Percentiles rank a stretch among this genome's conserved stretches.
These are phyloP conservation scores for Exophiala sp. DNA, from an alignment of 2,329 filamentous ascomycete species.

Conservation along the genomic window DNA sequence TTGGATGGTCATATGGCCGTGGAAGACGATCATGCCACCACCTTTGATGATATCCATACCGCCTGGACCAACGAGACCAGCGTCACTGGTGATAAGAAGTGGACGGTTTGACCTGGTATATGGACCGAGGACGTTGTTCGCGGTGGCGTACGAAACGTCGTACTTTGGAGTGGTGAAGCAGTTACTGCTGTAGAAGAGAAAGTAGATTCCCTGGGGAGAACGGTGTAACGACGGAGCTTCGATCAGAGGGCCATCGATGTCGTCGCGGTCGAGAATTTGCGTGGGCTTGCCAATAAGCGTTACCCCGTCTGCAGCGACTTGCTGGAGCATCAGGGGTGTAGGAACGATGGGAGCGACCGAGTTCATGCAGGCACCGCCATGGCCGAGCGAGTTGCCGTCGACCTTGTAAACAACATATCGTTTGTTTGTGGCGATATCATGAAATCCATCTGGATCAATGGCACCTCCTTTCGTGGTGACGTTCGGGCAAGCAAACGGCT, in stretches of 20 bases:
- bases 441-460: conserved; percentile 61
- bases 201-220: conserved; percentile 48
- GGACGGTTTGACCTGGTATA: conserved; percentile 36
- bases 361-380: conserved; percentile 47
- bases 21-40: conserved; percentile 26
- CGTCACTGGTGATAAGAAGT: conserved; percentile 35
- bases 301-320: conserved; percentile 45
- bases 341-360: conserved; percentile 37
- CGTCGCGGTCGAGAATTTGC: conserved; percentile 61
- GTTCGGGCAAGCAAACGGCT: conserved; percentile 53
- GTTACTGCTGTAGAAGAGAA: conserved; percentile 61
- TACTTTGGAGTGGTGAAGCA: conserved; percentile 56
- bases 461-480: conserved; percentile 49
- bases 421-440: conserved; percentile 49
- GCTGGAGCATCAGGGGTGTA: conserved; percentile 42
- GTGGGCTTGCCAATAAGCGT: conserved; percentile 52
- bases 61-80: conserved; percentile 25
- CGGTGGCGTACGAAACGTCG: conserved; percentile 59
- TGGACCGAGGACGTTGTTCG: conserved; percentile 37
- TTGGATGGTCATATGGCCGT: conserved; percentile 23
- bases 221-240: conserved; percentile 56
- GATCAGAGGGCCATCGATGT: conserved; percentile 59
- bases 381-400: conserved; percentile 58
- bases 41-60: conserved; percentile 28
- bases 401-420: conserved; percentile 64